Conservation (phyloP, 108 stramenopile species). For the Skeletonema potamos region DNA sequence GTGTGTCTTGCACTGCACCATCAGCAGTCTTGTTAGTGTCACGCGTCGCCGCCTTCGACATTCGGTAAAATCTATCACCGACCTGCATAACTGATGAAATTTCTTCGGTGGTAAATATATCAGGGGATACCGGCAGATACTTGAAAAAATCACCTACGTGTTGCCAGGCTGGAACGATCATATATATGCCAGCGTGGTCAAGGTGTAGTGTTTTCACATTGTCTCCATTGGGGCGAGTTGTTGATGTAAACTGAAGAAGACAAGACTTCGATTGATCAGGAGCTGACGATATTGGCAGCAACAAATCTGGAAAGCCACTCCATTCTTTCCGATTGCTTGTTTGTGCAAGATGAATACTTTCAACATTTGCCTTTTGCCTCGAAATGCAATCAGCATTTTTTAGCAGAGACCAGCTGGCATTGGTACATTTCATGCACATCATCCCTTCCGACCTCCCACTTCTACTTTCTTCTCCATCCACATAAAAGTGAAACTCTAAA, state of each 20-base stretch:
- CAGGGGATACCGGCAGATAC: slow-evolving; percentile 40
- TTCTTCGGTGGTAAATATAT: slow-evolving; percentile 39
- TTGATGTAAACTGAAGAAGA: slow-evolving; percentile 50
- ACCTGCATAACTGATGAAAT: slow-evolving; percentile 55
- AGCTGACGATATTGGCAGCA: slow-evolving; percentile 5
- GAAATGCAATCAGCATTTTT: slow-evolving; percentile 19
- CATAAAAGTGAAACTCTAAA: slow-evolving; percentile 24
- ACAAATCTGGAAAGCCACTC: slow-evolving; percentile 20
- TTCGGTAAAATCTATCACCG: slow-evolving; percentile 74
- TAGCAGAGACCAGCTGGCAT: slow-evolving; percentile 4
- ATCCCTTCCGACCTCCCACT: not conserved
- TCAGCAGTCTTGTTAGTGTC: slow-evolving; percentile 2
- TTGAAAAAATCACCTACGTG: slow-evolving; percentile 54
- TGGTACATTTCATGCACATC: slow-evolving; percentile 12
- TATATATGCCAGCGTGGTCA: slow-evolving; percentile 56
- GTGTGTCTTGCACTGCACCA: not conserved
- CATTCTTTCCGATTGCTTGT: slow-evolving; percentile 15
- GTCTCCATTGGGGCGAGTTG: slow-evolving; percentile 45
- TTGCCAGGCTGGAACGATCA: slow-evolving; percentile 56
- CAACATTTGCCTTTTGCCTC: slow-evolving; percentile 5
- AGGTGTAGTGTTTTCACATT: slow-evolving; percentile 59
- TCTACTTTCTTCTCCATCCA: slow-evolving; percentile 48
- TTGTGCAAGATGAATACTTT: slow-evolving; percentile 7
- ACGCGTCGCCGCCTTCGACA: not conserved
- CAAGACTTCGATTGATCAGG: not conserved